Evolutionary conservation across 345 rosid genomes (phyloP), one percentile per base, ranked within the genome.

Genomic region (Dipteronia sinensis): DNA sequence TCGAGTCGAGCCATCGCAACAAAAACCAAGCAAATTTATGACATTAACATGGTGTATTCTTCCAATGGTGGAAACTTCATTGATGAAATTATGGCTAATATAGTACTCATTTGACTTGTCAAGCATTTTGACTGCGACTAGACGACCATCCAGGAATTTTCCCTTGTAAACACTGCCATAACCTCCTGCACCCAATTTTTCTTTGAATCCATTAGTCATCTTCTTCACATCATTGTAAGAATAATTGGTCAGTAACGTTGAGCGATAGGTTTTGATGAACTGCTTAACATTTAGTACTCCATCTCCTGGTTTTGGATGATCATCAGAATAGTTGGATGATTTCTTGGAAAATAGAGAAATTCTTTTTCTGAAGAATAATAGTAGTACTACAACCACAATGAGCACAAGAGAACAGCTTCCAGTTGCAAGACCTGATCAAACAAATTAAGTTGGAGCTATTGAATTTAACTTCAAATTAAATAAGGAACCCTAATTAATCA

Each of bases 1-100:
- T 62, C 38, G 77, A 9, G 47, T 67, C 0, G 75, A 51, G 6
- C 80, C 85, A 49, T 79, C 78, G 7, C 65, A 71, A 61, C 83
- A 79, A 40, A 83, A 83, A 6, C 85, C 85, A 7, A 83, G 20
- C 76, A 79, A 79, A 3, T 70, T 46, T 8, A 83, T 76, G 42
- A 83, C 59, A 65, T 76, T 76, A 11, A 83, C 29, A 72, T 83
- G 85, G 80, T 76, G 83, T 29, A 79, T 82, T 72, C 20, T 31
- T 10, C 85, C 85, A 38, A 82, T 72, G 13, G 82, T 76, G 20
- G 67, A 77, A 42, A 79, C 85, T 29, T 82, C 85, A n/a, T 82
- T 82, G 42, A 73, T 67, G 73, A 76, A 82, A n/a, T 76, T 73
- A 23, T 61, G 34, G 51, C 80, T 19, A 6, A 19, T 17, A 53